Conservation (phyloP, 2,329 filamentous ascomycete species). For the Fusarium sp. region DNA sequence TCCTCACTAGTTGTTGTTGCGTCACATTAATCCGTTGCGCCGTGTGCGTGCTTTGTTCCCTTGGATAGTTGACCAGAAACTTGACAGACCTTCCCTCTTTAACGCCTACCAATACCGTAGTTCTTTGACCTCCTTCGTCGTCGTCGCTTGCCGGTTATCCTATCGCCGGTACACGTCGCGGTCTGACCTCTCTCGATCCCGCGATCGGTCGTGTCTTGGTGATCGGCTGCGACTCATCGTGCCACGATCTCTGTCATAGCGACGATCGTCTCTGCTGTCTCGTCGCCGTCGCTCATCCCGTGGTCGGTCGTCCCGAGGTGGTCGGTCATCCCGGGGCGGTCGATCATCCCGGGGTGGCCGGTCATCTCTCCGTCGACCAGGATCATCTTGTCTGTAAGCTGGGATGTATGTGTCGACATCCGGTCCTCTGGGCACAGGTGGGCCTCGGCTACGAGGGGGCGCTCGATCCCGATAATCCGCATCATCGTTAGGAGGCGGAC, state of each 20-base stretch:
- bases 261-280: slow-evolving; percentile 49
- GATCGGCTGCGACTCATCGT: slow-evolving; percentile 55
- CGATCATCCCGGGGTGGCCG: slow-evolving; percentile 29
- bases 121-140: background rate
- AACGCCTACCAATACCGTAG: slow-evolving; percentile 32
- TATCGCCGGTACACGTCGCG: slow-evolving; percentile 63
- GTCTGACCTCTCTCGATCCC: slow-evolving; percentile 58
- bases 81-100: slow-evolving; percentile 6
- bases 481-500: slow-evolving; percentile 49
- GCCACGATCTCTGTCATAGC: slow-evolving; percentile 54
- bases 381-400: slow-evolving; percentile 54
- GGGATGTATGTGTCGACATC: slow-evolving; percentile 64
- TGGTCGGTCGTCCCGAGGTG: slow-evolving; percentile 14
- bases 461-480: slow-evolving; percentile 53
- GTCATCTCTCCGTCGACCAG: slow-evolving; percentile 49
- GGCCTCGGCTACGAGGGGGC: slow-evolving; percentile 45
- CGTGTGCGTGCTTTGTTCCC: slow-evolving; percentile 14
- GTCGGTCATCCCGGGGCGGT: slow-evolving; percentile 38
- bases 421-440: slow-evolving; percentile 43
- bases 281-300: slow-evolving; percentile 46
- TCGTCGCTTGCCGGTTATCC: slow-evolving; percentile 15
- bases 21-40: slow-evolving; percentile 34
- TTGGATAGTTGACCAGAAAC: slow-evolving; percentile 20
- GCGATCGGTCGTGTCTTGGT: slow-evolving; percentile 50
- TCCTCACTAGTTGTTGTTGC: background rate